phyloP scores from a whole-genome alignment of 176 grass and related monocot genomes.

The Leersia perrieri region DNA sequence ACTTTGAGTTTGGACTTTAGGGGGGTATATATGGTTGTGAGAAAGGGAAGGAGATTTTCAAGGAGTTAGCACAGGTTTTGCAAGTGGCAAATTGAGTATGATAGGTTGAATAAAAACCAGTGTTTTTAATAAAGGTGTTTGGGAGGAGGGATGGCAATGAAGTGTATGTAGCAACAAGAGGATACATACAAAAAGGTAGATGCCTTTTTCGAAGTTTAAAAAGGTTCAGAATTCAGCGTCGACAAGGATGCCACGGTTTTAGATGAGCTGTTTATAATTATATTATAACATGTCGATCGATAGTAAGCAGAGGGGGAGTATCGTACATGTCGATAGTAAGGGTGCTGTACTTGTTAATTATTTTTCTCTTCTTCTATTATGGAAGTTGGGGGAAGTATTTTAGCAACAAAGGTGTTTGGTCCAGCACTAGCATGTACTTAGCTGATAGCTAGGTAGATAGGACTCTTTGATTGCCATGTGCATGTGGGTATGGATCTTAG shows the following conservation, averaged over 20 bases:
- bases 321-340: background rate
- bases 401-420: background rate
- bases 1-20: background rate
- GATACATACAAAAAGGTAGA: background rate
- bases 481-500: background rate
- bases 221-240: background rate
- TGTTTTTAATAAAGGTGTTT: background rate
- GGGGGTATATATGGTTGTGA: background rate
- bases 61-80: background rate
- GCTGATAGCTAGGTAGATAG: background rate
- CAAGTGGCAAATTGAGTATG: background rate
- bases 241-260: background rate
- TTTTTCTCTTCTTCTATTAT: no score
- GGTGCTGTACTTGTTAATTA: background rate
- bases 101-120: background rate
- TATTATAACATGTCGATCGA: background rate
- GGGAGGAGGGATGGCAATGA: background rate
- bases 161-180: background rate
- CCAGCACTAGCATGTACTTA: background rate
- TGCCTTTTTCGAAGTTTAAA: background rate
- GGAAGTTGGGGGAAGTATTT: background rate
- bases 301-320: background rate
- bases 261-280: background rate
- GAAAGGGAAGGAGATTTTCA: background rate
- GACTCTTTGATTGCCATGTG: background rate